Percentiles rank a stretch among this genome's conserved stretches.
phyloP scores from a whole-genome alignment of 176 grass and related monocot genomes.

The Phyllostachys edulis region DNA sequence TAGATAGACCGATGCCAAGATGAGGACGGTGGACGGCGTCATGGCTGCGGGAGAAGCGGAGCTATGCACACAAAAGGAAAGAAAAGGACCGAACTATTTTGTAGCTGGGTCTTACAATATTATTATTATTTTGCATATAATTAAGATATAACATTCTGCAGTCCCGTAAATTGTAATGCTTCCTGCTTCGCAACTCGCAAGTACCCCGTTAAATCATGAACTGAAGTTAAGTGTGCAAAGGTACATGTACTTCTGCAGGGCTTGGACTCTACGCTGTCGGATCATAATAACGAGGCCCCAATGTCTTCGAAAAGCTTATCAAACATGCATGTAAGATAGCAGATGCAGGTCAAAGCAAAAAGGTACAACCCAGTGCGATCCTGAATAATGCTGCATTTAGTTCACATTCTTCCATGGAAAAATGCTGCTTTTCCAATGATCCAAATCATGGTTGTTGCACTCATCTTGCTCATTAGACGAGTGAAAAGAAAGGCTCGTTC shows the following conservation, averaged over 20 bases:
- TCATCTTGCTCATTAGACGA: constrained; percentile 10
- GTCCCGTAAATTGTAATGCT: neutral
- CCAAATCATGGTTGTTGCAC: constrained; percentile 21
- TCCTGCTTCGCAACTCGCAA: neutral
- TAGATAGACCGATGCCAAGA: too few relatives aligned
- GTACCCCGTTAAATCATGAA: neutral
- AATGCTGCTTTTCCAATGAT: neutral
- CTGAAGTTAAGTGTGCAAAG: neutral
- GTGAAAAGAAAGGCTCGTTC: neutral
- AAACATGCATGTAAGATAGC: neutral
- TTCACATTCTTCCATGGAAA: neutral
- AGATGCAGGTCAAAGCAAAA: neutral
- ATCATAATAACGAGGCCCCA: neutral
- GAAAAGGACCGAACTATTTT: too few relatives aligned
- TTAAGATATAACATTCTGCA: neutral
- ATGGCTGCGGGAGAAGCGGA: too few relatives aligned
- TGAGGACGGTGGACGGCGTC: too few relatives aligned
- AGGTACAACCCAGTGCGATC: neutral
- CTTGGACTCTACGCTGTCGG: neutral
- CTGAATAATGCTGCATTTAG: constrained; percentile 1
- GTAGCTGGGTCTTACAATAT: too few relatives aligned
- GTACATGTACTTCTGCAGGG: neutral
- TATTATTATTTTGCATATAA: too few relatives aligned
- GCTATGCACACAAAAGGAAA: too few relatives aligned
- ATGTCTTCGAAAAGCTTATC: neutral